phyloP scores from a whole-genome alignment of 2,329 filamentous ascomycete genomes.

The Claviceps pusilla region DNA sequence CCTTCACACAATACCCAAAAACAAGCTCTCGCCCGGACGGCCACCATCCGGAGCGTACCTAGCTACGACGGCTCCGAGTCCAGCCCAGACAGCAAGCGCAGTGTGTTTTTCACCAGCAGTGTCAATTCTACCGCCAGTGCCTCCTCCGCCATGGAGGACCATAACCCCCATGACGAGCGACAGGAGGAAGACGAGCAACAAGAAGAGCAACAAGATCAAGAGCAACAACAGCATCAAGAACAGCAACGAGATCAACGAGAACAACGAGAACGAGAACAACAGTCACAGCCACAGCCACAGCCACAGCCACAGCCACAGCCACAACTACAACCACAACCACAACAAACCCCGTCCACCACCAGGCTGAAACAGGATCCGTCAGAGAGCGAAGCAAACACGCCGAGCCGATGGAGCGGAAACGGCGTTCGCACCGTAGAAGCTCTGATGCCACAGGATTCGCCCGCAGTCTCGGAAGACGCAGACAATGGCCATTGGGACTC shows the following conservation, averaged over 20 bases:
- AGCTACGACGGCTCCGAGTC: constrained; percentile 38
- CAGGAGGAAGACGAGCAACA: not conserved
- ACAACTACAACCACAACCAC: constrained; percentile 8
- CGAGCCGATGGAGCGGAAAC: constrained; percentile 18
- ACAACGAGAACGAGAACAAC: not conserved
- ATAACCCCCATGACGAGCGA: constrained; percentile 4
- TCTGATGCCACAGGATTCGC: constrained; percentile 12
- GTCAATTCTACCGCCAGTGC: constrained; percentile 38
- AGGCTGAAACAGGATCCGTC: constrained; percentile 21
- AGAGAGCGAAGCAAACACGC: constrained; percentile 10
- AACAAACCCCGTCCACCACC: constrained; percentile 18
- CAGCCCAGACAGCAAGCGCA: constrained; percentile 31
- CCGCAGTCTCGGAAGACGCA: constrained; percentile 19
- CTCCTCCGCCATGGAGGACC: constrained; percentile 26
- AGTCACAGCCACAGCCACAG: constrained; percentile 3
- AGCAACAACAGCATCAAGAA: constrained; percentile 6
- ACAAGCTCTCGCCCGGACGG: constrained; percentile 18
- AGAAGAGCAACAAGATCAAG: not conserved
- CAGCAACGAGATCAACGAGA: constrained; percentile 3
- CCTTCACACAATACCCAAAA: constrained; percentile 16
- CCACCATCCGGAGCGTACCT: constrained; percentile 41
- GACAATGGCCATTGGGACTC: constrained; percentile 41
- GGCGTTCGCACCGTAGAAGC: constrained; percentile 19
- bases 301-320: not conserved
- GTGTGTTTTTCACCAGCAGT: constrained; percentile 41